Base-by-base conservation (phyloP, 371 early-diverging fungal genomes). In the Rhizopus arrhizus region DNA sequence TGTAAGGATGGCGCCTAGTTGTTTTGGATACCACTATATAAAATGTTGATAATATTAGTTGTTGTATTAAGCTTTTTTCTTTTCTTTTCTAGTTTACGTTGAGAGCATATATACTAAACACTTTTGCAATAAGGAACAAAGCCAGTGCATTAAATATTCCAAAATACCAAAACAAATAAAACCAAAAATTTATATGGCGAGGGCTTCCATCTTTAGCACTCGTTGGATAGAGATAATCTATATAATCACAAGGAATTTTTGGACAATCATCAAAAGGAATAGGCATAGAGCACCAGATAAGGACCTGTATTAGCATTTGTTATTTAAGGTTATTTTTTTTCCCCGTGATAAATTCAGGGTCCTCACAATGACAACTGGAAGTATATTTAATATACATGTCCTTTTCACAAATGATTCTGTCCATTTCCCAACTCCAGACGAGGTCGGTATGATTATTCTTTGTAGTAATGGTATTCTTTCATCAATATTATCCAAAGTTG, bases 101-200 rank as follows among this genome's bases (percentile, higher is more conserved):
- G 53, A 90, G 73, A 52, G 91, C 86, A 67, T 90, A 90, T 11
- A 89, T 78, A 57, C 83, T 85, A 71, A 90, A 90, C 35, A 89
- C 76, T 62, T 88, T 87, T 31, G 89, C 85, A 58, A 90, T 85
- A 41, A 90, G 73, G 56, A 83, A 68, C 41, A 90, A 70, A 15
- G 87, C 89, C 32, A 87, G 67, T 10, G 86, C 87, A 53, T 89
- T 90, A 69, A 89, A 90, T 13, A 83, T 58, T 16, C 91, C 91
- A 73, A 85, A 90, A 74, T 89, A 90, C 67, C 83, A 87, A 69
- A 89, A 82, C 41, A 90, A 66, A 59, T 89, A 90, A 68, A 81
- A 86, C 87, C 88, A 89, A 70, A 89, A 90, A 65, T 89, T 87
- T 63, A 89, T 81, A 49, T 76, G 59, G 22, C 64, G 73, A 5